These are phyloP conservation scores for Cardamine resedifolia DNA, from an alignment of 345 rosid genomes.

Conservation along the genomic window DNA sequence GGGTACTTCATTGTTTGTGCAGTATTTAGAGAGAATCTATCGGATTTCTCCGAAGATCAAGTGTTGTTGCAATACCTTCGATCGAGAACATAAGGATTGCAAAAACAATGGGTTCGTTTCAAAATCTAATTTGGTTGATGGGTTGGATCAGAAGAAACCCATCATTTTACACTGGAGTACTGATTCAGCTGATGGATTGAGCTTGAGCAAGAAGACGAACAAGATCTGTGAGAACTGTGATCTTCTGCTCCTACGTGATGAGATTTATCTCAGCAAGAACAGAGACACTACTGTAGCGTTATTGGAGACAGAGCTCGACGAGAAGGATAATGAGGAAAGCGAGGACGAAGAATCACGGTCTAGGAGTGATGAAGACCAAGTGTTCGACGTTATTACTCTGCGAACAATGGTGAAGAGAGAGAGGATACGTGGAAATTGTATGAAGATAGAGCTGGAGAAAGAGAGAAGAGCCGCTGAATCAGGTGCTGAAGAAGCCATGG, in stretches of 20 bases:
- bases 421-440: conserved; percentile 46
- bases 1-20: conserved; percentile 14
- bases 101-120: conserved; percentile 17
- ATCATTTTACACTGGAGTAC: conserved; percentile 19
- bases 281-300: conserved; percentile 10
- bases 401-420: conserved; percentile 64
- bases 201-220: conserved; percentile 3
- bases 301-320: conserved; percentile 25
- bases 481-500: conserved; percentile 80
- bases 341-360: conserved; percentile 30
- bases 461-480: conserved; percentile 75
- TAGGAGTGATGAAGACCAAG: conserved; percentile 55
- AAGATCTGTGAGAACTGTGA: conserved; percentile 13
- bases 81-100: conserved; percentile 29
- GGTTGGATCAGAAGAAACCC: conserved; percentile 23
- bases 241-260: conserved; percentile 19
- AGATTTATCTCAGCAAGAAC: conserved; percentile 15
- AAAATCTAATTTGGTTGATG: conserved; percentile 11
- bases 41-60: conserved; percentile 14
- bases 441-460: conserved; percentile 60
- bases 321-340: conserved; percentile 1
- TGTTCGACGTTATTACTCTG: conserved; percentile 49
- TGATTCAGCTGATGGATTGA: conserved; percentile 11
- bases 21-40: conserved; percentile 32
- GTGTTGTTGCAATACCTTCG: conserved; percentile 15